Evolutionary conservation across 2,329 filamentous ascomycete species (phyloP), one percentile per base, ranked within the genome.

Genomic region (Sclerotinia trifoliorum): DNA sequence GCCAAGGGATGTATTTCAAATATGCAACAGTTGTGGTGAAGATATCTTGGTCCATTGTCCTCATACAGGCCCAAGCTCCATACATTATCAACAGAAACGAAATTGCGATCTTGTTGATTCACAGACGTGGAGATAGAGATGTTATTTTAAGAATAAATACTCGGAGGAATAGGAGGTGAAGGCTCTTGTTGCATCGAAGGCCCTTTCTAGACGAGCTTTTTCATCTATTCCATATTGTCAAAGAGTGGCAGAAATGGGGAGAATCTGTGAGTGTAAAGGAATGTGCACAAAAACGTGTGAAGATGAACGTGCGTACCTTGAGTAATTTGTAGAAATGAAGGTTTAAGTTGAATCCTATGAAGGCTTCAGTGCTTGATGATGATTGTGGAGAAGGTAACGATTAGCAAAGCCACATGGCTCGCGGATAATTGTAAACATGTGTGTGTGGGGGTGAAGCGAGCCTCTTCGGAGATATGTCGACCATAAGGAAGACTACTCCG

Each of bases 41-140:
- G 24, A 55, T 21, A 44, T 65, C 11, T n/a, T 13, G 10, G 62
- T 44, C 24, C 62, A 65, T 24, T 29, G 49, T 56, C 32, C 49
- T 63, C 39, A 26, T 46, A 46, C 24, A 11, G 35, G 57, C 19
- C 65, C 57, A 67, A 63, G 65, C 65, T 63, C 55, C 57, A 46
- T 58, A 46, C 55, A 49, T 48, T 52, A 55, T 54, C 65, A 32
- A n/a, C 13, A 39, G 49, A 63, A 67, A 67, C 39, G 48, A 67
- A 24, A 48, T 63, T 63, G 49, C 49, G 35, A 55, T 55, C 24
- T 52, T 63, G 65, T 21, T 44, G 39, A 62, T 35, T 48, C 44
- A 39, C 26, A 39, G 15, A 29, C n/a, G 13, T 48, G 24, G 21
- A 55, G 42, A 54, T 39, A 15, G 21, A 35, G 21, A 51, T 63